A percentile compares a stretch with the other conserved stretches of the same genome.
Conservation (phyloP, 306 rosid genomes). For the Quercus aquifolioides region DNA sequence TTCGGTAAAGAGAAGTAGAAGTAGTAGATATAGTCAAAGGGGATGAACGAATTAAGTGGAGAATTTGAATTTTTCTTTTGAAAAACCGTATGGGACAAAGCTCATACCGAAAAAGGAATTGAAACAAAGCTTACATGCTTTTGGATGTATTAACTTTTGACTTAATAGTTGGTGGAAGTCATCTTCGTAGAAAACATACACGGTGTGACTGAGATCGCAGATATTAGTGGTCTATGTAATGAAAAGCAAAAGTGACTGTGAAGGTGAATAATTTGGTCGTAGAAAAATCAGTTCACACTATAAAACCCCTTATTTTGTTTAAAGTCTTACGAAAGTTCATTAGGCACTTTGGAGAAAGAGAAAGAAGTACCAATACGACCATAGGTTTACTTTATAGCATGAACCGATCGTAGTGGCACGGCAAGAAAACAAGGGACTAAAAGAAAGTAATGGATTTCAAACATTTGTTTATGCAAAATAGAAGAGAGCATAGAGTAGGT, state of each 20-base stretch:
- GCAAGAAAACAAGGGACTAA: not conserved
- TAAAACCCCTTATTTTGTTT: not conserved
- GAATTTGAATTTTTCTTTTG: constrained; percentile 31
- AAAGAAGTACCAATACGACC: not conserved
- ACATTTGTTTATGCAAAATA: not conserved
- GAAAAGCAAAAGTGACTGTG: constrained; percentile 26
- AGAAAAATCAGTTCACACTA: not conserved
- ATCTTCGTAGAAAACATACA: constrained; percentile 30
- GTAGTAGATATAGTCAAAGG: constrained; percentile 32
- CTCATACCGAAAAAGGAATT: constrained; percentile 30
- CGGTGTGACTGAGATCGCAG: constrained; percentile 20
- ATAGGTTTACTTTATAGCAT: not conserved
- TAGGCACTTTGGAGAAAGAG: not conserved
- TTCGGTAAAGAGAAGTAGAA: constrained; percentile 32
- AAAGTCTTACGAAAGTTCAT: not conserved
- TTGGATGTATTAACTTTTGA: constrained; percentile 69
- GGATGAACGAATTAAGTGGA: constrained; percentile 1
- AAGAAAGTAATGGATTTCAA: not conserved
- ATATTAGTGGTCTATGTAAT: constrained; percentile 34
- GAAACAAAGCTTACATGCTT: constrained; percentile 30
- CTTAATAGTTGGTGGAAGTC: constrained; percentile 55
- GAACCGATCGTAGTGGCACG: not conserved
- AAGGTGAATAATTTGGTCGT: not conserved
- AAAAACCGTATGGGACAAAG: constrained; percentile 35
- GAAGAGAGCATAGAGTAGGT: not conserved